Conservation (phyloP, 2,329 filamentous ascomycete genomes). For the Alternaria solani region DNA sequence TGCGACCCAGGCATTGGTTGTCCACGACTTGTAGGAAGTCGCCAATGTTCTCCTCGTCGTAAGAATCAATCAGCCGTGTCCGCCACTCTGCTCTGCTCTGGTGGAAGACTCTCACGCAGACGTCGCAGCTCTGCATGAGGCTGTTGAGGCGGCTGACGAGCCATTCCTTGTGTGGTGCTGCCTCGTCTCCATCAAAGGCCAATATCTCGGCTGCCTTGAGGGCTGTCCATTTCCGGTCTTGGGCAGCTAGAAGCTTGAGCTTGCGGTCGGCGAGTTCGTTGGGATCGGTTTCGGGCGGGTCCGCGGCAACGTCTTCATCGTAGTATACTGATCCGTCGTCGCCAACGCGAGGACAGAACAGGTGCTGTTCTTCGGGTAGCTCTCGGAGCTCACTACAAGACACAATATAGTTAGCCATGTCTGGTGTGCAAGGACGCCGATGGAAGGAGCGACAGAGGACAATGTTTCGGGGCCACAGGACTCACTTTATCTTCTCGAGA, state of each 20-base stretch:
- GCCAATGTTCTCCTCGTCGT: slow-evolving; percentile 55
- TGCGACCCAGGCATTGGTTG: slow-evolving; percentile 55
- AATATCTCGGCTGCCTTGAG: slow-evolving; percentile 56
- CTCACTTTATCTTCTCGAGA: slow-evolving; percentile 47
- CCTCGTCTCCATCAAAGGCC: slow-evolving; percentile 58
- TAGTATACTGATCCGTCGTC: slow-evolving; percentile 51
- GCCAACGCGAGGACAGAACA: slow-evolving; percentile 57
- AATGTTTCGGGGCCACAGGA: not conserved
- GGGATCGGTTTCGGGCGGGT: slow-evolving; percentile 39
- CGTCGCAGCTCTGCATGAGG: slow-evolving; percentile 58
- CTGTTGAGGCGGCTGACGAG: slow-evolving; percentile 50
- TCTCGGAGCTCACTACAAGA: slow-evolving; percentile 47
- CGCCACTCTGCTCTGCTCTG: slow-evolving; percentile 53
- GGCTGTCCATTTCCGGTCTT: slow-evolving; percentile 51
- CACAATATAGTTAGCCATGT: slow-evolving; percentile 32
- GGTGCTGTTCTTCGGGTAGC: slow-evolving; percentile 53
- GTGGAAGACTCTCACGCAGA: slow-evolving; percentile 60
- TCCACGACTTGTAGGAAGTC: slow-evolving; percentile 57
- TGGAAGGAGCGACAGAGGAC: not conserved
- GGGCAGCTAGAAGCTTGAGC: slow-evolving; percentile 48
- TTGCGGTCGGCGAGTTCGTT: slow-evolving; percentile 39
- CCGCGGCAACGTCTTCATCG: slow-evolving; percentile 55
- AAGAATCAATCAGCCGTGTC: slow-evolving; percentile 52
- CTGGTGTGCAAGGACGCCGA: not conserved
- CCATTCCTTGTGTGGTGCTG: slow-evolving; percentile 53